Conservation (phyloP, 2,329 filamentous ascomycete genomes). For the Talaromyces funiculosus region DNA sequence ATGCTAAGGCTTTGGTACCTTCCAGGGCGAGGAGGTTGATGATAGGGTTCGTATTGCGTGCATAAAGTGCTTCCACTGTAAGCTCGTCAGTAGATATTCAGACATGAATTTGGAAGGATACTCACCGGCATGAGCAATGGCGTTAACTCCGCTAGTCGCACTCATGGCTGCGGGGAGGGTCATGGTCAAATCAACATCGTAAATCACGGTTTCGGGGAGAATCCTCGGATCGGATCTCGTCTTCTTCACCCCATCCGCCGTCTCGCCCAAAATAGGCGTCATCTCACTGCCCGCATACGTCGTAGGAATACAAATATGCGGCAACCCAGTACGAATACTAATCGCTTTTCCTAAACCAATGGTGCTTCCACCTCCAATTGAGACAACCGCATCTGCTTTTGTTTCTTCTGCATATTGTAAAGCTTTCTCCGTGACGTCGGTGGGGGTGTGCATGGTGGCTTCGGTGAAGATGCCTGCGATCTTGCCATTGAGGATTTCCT, state of each 20-base stretch:
- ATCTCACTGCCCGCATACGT: constrained; percentile 60
- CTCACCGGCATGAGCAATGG: constrained; percentile 57
- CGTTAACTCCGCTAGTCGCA: constrained; percentile 58
- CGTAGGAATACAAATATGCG: constrained; percentile 57
- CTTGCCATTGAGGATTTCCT: constrained; percentile 41
- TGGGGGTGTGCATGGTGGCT: constrained; percentile 60
- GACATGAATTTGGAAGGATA: background rate
- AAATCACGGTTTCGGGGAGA: constrained; percentile 56
- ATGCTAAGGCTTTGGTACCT: constrained; percentile 50
- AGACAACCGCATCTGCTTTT: constrained; percentile 52
- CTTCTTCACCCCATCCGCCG: constrained; percentile 52
- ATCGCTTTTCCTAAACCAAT: constrained; percentile 59
- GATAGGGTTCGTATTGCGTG: constrained; percentile 56
- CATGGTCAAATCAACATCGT: constrained; percentile 60
- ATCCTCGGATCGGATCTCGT: constrained; percentile 56
- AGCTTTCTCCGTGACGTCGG: constrained; percentile 52
- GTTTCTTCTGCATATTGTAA: constrained; percentile 42
- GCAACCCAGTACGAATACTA: constrained; percentile 48
- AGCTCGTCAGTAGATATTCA: background rate
- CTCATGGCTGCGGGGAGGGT: constrained; percentile 50
- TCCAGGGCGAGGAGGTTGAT: constrained; percentile 55
- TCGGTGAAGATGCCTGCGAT: constrained; percentile 50
- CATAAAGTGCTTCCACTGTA: constrained; percentile 58
- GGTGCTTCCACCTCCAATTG: constrained; percentile 58
- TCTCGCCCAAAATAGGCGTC: constrained; percentile 61